A percentile compares a stretch with the other conserved stretches of the same genome.
phyloP scores from a whole-genome alignment of 345 rosid species.

The Gossypium sturtianum region DNA sequence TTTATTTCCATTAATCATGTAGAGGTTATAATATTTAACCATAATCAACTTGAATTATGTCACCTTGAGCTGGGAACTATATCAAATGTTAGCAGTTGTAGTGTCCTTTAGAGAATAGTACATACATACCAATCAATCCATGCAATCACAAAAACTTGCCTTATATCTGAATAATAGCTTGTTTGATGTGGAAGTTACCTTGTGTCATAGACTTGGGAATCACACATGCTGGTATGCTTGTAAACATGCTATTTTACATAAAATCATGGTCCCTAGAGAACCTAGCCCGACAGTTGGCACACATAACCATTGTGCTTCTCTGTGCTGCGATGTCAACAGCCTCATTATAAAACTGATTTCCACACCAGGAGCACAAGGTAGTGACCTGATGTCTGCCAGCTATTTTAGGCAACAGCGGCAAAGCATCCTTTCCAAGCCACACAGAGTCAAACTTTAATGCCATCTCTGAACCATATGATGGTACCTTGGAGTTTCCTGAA shows the following conservation, averaged over 20 bases:
- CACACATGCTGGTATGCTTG: constrained; percentile 1
- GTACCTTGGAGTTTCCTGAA: constrained; percentile 22
- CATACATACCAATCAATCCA: not conserved
- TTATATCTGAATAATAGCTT: not conserved
- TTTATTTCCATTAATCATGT: not conserved
- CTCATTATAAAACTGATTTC: constrained; percentile 32
- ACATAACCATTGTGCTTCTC: constrained; percentile 26
- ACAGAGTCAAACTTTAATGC: constrained; percentile 27
- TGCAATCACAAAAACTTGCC: constrained; percentile 1
- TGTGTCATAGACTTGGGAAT: constrained; percentile 1
- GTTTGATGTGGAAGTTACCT: constrained; percentile 20
- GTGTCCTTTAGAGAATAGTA: not conserved
- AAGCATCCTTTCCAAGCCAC: constrained; percentile 42
- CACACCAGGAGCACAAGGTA: constrained; percentile 38
- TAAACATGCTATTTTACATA: constrained; percentile 15
- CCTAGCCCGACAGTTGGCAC: constrained; percentile 41
- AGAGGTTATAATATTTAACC: not conserved
- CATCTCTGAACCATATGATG: constrained; percentile 26
- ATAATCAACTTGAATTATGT: not conserved
- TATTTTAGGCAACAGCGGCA: constrained; percentile 39
- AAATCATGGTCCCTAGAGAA: constrained; percentile 27
- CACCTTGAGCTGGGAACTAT: not conserved
- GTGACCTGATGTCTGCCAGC: constrained; percentile 27
- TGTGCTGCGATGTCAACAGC: constrained; percentile 24
- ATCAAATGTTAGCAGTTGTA: not conserved